A percentile compares a stretch with the other conserved stretches of the same genome.
These are phyloP conservation scores for Guyanaporus albipodus DNA, from an alignment of 768 basidiomycete genomes.

Conservation along the genomic window DNA sequence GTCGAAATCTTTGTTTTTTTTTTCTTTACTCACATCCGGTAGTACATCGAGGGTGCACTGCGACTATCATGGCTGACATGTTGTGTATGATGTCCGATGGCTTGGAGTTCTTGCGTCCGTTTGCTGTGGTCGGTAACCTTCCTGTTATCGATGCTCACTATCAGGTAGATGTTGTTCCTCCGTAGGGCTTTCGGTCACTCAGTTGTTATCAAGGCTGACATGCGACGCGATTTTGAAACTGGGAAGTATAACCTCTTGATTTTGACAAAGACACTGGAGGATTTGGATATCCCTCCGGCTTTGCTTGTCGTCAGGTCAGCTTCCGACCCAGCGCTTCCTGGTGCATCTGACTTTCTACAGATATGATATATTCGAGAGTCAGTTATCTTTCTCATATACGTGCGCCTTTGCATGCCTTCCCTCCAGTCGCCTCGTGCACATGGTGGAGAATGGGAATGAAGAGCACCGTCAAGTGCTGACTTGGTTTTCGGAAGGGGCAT, in stretches of 20 bases:
- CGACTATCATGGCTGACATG: conserved; percentile 56
- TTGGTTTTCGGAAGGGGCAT: conserved; percentile 37
- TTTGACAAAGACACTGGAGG: conserved; percentile 54
- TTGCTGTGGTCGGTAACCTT: conserved; percentile 41
- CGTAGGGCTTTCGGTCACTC: conserved; percentile 2
- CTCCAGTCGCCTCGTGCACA: conserved; percentile 54
- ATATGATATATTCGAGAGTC: conserved; percentile 46
- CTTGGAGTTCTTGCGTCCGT: conserved; percentile 52
- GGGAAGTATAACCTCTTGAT: conserved; percentile 66
- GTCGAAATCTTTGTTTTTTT: conserved; percentile 34
- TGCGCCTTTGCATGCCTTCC: conserved; percentile 45
- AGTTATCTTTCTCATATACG: conserved; percentile 54
- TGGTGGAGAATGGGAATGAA: conserved; percentile 59
- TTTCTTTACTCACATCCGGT: conserved; percentile 8
- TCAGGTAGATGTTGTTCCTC: conserved; percentile 26
- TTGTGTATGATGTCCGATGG: conserved; percentile 51
- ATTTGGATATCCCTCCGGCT: conserved; percentile 54
- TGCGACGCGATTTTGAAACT: conserved; percentile 45
- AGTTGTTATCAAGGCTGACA: conserved; percentile 38
- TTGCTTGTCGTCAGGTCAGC: conserved; percentile 61
- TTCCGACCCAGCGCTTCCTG: neutral
- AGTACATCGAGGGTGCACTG: conserved; percentile 56
- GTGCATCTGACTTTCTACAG: conserved; percentile 31
- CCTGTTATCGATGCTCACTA: conserved; percentile 30
- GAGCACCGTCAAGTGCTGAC: conserved; percentile 51